Evolutionary conservation across 345 rosid species (phyloP).

Genomic region (Eucalyptus cladocalyx): DNA sequence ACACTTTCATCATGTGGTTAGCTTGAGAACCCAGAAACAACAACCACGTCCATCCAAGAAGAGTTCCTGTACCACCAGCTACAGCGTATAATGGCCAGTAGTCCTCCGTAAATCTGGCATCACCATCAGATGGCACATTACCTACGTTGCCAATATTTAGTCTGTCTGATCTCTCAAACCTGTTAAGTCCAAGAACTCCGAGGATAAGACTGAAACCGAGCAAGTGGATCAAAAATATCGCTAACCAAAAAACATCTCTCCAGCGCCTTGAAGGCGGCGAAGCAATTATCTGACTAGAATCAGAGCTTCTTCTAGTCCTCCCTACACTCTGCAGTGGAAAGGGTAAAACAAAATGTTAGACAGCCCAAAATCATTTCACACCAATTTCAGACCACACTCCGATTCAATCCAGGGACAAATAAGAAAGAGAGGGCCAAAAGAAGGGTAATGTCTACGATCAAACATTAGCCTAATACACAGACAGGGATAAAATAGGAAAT

Average conservation of each 20-base stretch:
- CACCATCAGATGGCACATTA: conserved; percentile 17
- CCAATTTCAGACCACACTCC: background rate
- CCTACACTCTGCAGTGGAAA: conserved; percentile 33
- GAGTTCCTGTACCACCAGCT: conserved; percentile 66
- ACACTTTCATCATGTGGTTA: conserved; percentile 76
- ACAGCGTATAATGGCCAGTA: conserved; percentile 90
- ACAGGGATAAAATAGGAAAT: background rate
- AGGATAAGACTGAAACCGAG: conserved; percentile 49
- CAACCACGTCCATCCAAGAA: conserved; percentile 74
- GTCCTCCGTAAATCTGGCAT: conserved; percentile 55
- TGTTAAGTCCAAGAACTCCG: conserved; percentile 55
- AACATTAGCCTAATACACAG: background rate
- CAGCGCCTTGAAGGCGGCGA: conserved; percentile 48
- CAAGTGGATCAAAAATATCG: conserved; percentile 62
- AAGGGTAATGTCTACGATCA: background rate
- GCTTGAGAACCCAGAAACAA: conserved; percentile 68
- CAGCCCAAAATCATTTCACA: background rate
- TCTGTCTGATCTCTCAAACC: conserved; percentile 69
- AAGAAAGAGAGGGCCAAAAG: background rate
- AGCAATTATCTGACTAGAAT: conserved; percentile 28
- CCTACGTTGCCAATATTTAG: conserved; percentile 59
- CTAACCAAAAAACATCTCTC: conserved; percentile 93
- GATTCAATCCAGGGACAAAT: background rate
- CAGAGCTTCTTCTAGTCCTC: conserved; percentile 46
- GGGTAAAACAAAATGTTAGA: background rate